Base-by-base conservation (phyloP, 352 stramenopile species). In the Blastocystis sp. region DNA sequence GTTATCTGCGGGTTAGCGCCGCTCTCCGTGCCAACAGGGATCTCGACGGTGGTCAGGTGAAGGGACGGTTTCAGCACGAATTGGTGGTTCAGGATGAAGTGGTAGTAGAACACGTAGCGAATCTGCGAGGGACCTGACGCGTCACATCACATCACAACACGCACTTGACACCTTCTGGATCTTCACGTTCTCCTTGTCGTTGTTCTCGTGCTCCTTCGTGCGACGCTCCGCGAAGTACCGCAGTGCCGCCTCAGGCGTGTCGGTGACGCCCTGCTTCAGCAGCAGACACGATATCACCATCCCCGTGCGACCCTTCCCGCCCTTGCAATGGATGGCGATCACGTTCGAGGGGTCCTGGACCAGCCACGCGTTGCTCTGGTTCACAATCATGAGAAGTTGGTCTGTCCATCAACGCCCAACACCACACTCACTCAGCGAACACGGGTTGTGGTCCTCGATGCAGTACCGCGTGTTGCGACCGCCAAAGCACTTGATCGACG, bases 251-350 rank as follows among this genome's bases (percentile, higher is more conserved):
- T 50, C 67, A 12, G 76, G 60, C 37, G 70, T 65, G 37, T 88
- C 62, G 10, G 21, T n/a, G 6, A 77, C 12, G 19, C 85, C 62
- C n/a, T 76, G 37, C 35, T 90, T 26, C 29, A 90, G 74, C n/a
- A 90, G 50, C 33, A 88, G 59, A 37, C 66, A 85, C 2, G 85
- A 26, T n/a, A 76, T 51, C 26, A 90, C 63, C 24, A 85, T 76
- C 4, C 85, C 85, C 16, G 70, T 90, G 12, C 85, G 70, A 31
- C 85, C 85, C 45, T 90, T 90, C 19, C 85, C 85, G 33, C 85
- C 85, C 55, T 85, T 85, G 51, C 74, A 85, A 45, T 85, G 74
- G 13, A 85, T 69, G 45, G 55, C 74, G 13, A 85, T 85, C 13
- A 85, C 74, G 41, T 85, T 85, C 13, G 74, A 10, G 26, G 74